Evolutionary conservation across 2,329 filamentous ascomycete genomes (phyloP).

Genomic region (Whalleya microplaca): DNA sequence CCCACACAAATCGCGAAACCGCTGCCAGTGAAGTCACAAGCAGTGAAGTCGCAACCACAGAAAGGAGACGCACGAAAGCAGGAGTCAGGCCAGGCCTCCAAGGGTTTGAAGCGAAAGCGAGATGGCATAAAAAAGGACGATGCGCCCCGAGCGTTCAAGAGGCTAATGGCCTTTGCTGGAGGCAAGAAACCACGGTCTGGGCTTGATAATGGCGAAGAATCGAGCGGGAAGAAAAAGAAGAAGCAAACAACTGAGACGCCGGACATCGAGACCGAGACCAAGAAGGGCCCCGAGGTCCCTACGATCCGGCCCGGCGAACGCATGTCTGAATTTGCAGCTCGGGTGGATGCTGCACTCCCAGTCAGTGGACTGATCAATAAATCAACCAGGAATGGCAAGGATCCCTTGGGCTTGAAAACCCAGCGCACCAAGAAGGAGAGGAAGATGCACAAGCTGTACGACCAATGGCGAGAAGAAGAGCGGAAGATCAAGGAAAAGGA

Average conservation of each 20-base stretch:
- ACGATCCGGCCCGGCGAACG: constrained; percentile 84
- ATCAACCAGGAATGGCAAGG: constrained; percentile 62
- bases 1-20: constrained; percentile 53
- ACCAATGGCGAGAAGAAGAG: constrained; percentile 74
- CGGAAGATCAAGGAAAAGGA: constrained; percentile 64
- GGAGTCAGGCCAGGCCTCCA: constrained; percentile 39
- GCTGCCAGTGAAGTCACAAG: constrained; percentile 51
- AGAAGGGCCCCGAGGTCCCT: constrained; percentile 47
- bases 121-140: constrained; percentile 63
- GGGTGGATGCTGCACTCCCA: constrained; percentile 84
- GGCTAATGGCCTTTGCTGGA: constrained; percentile 76
- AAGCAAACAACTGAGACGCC: constrained; percentile 25
- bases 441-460: constrained; percentile 78
- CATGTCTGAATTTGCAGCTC: constrained; percentile 77
- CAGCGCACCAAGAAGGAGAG: constrained; percentile 82
- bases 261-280: constrained; percentile 18
- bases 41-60: constrained; percentile 41
- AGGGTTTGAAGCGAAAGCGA: constrained; percentile 54
- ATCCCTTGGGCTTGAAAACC: constrained; percentile 67
- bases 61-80: constrained; percentile 41
- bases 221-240: constrained; percentile 37
- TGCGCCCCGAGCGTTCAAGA: constrained; percentile 84
- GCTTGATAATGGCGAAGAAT: constrained; percentile 69
- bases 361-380: constrained; percentile 71
- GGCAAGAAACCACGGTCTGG: constrained; percentile 65